Percentiles rank a stretch among this genome's conserved stretches.
Conservation (phyloP, 148 eudicot genomes). For the Fagopyrum homotropicum region DNA sequence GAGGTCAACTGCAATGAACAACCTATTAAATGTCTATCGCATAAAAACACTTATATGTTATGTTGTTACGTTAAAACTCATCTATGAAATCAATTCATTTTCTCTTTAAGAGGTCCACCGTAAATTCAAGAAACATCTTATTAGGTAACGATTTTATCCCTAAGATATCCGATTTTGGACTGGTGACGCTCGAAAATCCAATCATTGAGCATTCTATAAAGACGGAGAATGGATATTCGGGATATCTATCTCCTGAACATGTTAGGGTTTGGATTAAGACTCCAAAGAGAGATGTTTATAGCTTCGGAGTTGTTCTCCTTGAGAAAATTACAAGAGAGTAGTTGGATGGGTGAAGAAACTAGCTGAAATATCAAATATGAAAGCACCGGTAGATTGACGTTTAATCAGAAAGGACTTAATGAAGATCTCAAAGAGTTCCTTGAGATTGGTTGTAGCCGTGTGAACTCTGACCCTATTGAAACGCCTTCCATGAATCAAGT, state of each 20-base stretch:
- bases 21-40: too few relatives aligned
- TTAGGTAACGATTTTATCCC: slow-evolving; percentile 76
- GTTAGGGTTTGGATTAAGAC: slow-evolving; percentile 57
- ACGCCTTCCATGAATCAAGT: slow-evolving; percentile 75
- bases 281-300: slow-evolving; percentile 71
- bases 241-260: slow-evolving; percentile 82
- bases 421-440: slow-evolving; percentile 60
- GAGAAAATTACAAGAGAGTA: slow-evolving; percentile 74
- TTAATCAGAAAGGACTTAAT: slow-evolving; percentile 62
- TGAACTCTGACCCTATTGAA: slow-evolving; percentile 52
- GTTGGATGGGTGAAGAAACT: slow-evolving; percentile 74
- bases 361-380: slow-evolving; percentile 38
- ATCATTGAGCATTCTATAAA: slow-evolving; percentile 47
- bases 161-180: slow-evolving; percentile 69
- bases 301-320: slow-evolving; percentile 76
- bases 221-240: too few relatives aligned
- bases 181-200: slow-evolving; percentile 51
- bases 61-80: too few relatives aligned
- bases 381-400: slow-evolving; percentile 55
- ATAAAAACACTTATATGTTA: too few relatives aligned
- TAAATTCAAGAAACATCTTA: slow-evolving; percentile 65
- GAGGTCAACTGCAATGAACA: too few relatives aligned
- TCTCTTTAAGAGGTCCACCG: too few relatives aligned
- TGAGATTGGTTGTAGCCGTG: slow-evolving; percentile 55
- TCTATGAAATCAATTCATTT: too few relatives aligned